Percentiles rank a stretch among this genome's conserved stretches.
phyloP scores from a whole-genome alignment of 1,139 yeast species.

The Yamadazyma pseudoaaseri region DNA sequence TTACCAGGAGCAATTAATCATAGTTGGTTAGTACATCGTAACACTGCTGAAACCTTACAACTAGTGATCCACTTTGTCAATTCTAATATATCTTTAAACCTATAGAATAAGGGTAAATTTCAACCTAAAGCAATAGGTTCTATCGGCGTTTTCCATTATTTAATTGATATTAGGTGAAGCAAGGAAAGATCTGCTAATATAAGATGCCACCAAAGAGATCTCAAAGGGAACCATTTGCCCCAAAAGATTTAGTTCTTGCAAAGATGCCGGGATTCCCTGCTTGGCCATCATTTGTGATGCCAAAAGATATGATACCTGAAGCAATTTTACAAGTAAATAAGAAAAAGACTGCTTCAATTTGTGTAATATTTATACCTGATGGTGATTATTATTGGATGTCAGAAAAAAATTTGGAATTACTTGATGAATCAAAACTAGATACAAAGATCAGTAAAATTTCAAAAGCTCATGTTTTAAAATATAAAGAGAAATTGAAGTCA shows the following conservation, averaged over 20 bases:
- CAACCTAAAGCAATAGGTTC: no score
- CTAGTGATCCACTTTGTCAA: no score
- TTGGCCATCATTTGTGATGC: conserved; percentile 52
- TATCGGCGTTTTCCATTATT: no score
- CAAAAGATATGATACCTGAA: conserved; percentile 36
- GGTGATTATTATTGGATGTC: conserved; percentile 50
- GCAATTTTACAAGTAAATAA: conserved; percentile 38
- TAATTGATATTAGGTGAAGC: no score
- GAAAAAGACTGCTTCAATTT: conserved; percentile 33
- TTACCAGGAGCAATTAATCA: no score
- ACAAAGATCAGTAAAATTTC: conserved; percentile 32
- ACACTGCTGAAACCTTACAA: no score
- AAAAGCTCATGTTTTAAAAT: conserved; percentile 14
- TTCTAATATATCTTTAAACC: no score
- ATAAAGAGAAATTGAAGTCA: conserved; percentile 18
- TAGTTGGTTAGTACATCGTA: no score
- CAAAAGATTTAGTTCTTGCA: conserved; percentile 42
- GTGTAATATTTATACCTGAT: conserved; percentile 50
- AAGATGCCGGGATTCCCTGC: conserved; percentile 50
- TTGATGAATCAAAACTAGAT: conserved; percentile 29
- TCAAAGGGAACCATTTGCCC: conserved; percentile 20
- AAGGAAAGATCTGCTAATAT: no score
- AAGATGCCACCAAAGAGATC: conserved; percentile 29
- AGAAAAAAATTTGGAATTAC: conserved; percentile 35
- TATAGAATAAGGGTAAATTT: no score